A percentile compares a stretch with the other conserved stretches of the same genome.
phyloP scores from a whole-genome alignment of 257 asterid genomes.

The Solanum peruvianum region DNA sequence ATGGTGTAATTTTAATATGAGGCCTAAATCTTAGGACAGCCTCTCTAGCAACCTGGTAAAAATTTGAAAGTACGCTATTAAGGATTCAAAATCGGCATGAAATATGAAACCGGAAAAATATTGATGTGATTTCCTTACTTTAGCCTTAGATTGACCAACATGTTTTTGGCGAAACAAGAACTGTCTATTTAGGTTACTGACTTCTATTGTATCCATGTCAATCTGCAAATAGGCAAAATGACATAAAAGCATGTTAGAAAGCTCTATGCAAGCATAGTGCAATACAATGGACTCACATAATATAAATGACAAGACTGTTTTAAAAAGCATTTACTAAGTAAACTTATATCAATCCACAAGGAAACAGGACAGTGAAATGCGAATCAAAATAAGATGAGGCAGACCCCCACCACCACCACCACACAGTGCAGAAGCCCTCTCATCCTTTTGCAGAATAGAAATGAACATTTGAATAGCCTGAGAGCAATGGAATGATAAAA shows the following conservation, averaged over 20 bases:
- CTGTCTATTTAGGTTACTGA: constrained; percentile 96
- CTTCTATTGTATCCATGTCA: constrained; percentile 98
- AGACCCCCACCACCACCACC: neutral
- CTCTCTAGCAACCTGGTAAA: constrained; percentile 89
- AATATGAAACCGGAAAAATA: neutral
- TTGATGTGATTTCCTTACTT: constrained; percentile 36
- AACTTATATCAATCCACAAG: neutral
- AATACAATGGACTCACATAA: neutral
- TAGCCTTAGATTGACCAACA: constrained; percentile 97
- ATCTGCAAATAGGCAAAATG: constrained; percentile 49
- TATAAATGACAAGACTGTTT: neutral
- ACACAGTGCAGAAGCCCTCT: neutral
- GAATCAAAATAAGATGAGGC: neutral
- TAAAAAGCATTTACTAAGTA: neutral
- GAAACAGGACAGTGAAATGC: neutral
- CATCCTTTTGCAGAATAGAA: neutral
- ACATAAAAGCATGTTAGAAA: neutral
- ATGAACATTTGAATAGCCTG: neutral
- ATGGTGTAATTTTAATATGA: constrained; percentile 65
- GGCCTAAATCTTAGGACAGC: constrained; percentile 94
- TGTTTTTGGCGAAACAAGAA: constrained; percentile 89
- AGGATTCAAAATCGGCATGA: neutral
- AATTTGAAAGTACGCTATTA: constrained; percentile 10
- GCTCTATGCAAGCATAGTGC: neutral
- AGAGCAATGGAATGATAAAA: neutral